Base-by-base conservation (phyloP, 495 filamentous ascomycete genomes). In the Mytilinidion resinicola region DNA sequence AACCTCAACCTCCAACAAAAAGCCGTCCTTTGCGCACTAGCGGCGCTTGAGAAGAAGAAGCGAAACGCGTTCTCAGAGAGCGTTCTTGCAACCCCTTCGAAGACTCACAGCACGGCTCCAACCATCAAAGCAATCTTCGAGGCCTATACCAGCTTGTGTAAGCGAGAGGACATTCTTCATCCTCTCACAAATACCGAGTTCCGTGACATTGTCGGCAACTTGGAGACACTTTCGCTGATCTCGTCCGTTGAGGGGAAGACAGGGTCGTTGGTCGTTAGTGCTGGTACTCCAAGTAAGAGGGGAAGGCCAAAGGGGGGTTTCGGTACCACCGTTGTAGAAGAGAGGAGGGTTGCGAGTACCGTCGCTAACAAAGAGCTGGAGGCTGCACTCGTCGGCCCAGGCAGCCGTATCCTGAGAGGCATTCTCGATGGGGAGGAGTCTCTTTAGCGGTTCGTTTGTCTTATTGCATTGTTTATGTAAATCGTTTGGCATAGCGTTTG, bases 1-100 rank as follows among this genome's bases (percentile, higher is more conserved):
- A 82, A 82, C 1, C 79, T 99, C 43, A 97, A 96, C 66, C 79
- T 97, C 0, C 93, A 99, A 64, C 95, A 97, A 76, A 99, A 96
- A 71, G 93, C 91, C 3, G 90, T 89, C 8, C 80, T 99, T 21
- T 97, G 95, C 72, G 81, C 91, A 0, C 77, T 97, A 30, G 76
- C 90, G 47, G 88, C 90, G 1, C 79, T 92, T 1, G 91, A 96
- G 70, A 88, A 80, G 65, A 74, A 76, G 11, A 85, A 78, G 39
- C 64, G 61, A 4, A 49, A 53, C 14, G 50, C 34, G 15, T 21
- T 42, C 0, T 50, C 63, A 34, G 64, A 63, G 7, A 67, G 44
- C 49, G 59, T 78, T 30, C 68, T 76, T 30, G 60, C 77, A 17
- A 86, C 85, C 0, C 81, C 83, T 0, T 85, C 85, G 0, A 83